Conservation (phyloP, 805 yeast species). For the Myxozyma vanderwaltii region DNA sequence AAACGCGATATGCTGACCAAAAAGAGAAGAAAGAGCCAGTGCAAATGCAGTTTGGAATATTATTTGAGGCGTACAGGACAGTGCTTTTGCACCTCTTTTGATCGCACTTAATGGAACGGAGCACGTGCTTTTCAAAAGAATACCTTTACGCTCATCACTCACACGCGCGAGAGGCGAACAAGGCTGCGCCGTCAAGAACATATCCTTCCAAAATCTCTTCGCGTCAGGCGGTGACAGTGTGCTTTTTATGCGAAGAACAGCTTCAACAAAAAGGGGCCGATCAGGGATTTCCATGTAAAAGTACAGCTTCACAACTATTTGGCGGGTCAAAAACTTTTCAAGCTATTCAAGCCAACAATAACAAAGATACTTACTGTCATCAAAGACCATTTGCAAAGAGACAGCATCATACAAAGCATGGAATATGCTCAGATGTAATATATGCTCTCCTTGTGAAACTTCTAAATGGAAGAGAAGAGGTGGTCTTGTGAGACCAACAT, state of each 20-base stretch:
- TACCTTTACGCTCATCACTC: background rate
- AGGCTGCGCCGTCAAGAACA: background rate
- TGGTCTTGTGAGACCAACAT: slow-evolving; percentile 20
- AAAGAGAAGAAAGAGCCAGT: slow-evolving; percentile 11
- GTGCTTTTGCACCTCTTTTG: slow-evolving; percentile 6
- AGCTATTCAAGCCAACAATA: background rate
- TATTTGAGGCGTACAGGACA: slow-evolving; percentile 32
- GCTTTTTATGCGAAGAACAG: slow-evolving; percentile 11
- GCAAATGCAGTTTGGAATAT: slow-evolving; percentile 33
- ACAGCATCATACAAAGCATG: slow-evolving; percentile 37
- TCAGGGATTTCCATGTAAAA: slow-evolving; percentile 12
- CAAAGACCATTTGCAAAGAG: slow-evolving; percentile 26
- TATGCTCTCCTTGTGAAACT: background rate
- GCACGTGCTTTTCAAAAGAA: background rate
- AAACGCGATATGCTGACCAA: slow-evolving; percentile 7
- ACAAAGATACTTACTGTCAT: slow-evolving; percentile 25
- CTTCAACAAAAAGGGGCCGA: slow-evolving; percentile 29
- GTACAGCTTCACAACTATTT: slow-evolving; percentile 17
- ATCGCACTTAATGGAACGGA: background rate
- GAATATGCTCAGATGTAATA: slow-evolving; percentile 23
- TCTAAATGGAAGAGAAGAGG: slow-evolving; percentile 15
- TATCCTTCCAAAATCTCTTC: slow-evolving; percentile 15
- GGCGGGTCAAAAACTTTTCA: background rate
- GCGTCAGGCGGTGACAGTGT: background rate
- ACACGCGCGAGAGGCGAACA: background rate